phyloP scores from a whole-genome alignment of 768 basidiomycete species.

The Rhodotorula sphaerocarpa region DNA sequence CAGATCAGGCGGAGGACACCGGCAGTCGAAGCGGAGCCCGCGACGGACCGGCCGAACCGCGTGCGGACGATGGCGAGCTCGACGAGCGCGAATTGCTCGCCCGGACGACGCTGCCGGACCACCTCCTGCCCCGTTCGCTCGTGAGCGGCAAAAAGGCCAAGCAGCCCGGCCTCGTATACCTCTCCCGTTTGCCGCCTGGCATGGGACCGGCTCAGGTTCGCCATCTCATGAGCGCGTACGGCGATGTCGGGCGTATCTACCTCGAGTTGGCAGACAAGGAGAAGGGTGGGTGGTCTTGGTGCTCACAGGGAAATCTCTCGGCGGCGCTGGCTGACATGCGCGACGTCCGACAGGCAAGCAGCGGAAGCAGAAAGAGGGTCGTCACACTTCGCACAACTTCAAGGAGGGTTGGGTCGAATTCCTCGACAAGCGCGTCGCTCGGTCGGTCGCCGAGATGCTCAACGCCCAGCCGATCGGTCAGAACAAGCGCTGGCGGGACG shows the following conservation, averaged over 20 bases:
- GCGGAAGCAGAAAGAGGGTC: conserved; percentile 24
- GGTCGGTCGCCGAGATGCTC: conserved; percentile 84
- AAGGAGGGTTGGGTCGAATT: conserved; percentile 99
- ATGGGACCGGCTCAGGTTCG: conserved; percentile 96
- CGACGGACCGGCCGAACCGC: background rate
- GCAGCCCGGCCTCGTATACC: conserved; percentile 73
- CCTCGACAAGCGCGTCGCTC: conserved; percentile 81
- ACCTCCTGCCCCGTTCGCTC: conserved; percentile 15
- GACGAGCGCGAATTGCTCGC: conserved; percentile 9
- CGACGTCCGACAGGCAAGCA: conserved; percentile 8
- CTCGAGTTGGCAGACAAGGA: conserved; percentile 43
- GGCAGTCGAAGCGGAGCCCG: background rate
- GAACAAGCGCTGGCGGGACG: conserved; percentile 81
- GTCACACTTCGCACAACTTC: conserved; percentile 52
- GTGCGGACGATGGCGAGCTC: background rate
- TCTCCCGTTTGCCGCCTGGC: conserved; percentile 91
- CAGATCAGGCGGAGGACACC: background rate
- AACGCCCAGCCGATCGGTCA: conserved; percentile 90
- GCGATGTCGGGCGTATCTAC: conserved; percentile 85
- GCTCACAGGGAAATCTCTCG: background rate
- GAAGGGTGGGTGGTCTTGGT: conserved; percentile 14
- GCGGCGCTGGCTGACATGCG: background rate
- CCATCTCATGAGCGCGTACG: conserved; percentile 80
- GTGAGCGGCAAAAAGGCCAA: conserved; percentile 38
- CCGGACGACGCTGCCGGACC: conserved; percentile 13